Evolutionary conservation across 306 rosid species (phyloP).

Genomic region (Cucurbita maxima): DNA sequence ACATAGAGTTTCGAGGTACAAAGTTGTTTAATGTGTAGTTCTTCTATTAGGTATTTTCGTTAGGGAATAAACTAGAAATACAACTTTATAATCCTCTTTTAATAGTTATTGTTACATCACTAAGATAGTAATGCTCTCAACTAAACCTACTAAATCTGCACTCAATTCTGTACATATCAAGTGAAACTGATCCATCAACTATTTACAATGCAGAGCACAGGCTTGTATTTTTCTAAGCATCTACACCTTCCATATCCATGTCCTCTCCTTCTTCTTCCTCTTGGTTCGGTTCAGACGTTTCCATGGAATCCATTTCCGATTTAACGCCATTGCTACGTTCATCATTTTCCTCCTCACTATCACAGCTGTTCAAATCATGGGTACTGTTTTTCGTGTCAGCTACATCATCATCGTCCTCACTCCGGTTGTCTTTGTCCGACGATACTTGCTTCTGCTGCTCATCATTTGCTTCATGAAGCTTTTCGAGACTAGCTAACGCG

Average conservation of each 20-base stretch:
- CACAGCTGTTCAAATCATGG: conserved; percentile 18
- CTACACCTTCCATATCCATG: not conserved
- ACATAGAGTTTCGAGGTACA: too few relatives aligned
- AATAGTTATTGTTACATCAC: too few relatives aligned
- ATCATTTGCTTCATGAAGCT: conserved; percentile 22
- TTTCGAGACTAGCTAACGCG: conserved; percentile 15
- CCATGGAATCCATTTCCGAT: conserved; percentile 20
- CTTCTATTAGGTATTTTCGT: too few relatives aligned
- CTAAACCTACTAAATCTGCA: too few relatives aligned
- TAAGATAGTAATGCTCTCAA: too few relatives aligned
- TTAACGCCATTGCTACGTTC: conserved; percentile 16
- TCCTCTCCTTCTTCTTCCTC: not conserved
- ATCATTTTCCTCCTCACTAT: conserved; percentile 10
- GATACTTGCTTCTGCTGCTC: conserved; percentile 22
- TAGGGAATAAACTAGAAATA: too few relatives aligned
- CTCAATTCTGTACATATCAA: too few relatives aligned
- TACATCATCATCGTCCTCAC: conserved; percentile 24
- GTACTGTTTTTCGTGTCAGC: conserved; percentile 12
- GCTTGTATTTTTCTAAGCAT: too few relatives aligned
- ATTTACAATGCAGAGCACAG: too few relatives aligned
- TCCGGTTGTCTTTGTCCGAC: conserved; percentile 16
- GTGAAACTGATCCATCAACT: too few relatives aligned
- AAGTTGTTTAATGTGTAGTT: too few relatives aligned
- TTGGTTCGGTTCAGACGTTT: conserved; percentile 19
- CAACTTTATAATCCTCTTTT: too few relatives aligned